Percentiles rank a stretch among this genome's conserved stretches.
Conservation (phyloP, 75 land plant genomes). For the Cryptomeria japonica region DNA sequence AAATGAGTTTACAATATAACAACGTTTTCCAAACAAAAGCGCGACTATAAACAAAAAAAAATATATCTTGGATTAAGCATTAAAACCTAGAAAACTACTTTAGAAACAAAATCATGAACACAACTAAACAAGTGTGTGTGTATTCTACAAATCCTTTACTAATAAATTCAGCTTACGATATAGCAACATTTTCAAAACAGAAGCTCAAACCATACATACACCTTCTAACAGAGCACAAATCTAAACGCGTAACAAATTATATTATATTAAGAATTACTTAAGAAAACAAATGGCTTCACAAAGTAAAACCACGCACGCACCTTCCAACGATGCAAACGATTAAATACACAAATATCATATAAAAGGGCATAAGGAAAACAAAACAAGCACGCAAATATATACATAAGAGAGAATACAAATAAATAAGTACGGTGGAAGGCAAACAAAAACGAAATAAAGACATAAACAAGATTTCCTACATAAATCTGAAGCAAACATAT, state of each 20-base stretch:
- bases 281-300: too few relatives aligned
- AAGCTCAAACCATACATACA: background rate
- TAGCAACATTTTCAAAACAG: too few relatives aligned
- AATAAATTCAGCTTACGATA: too few relatives aligned
- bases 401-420: background rate
- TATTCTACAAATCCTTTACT: too few relatives aligned
- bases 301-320: background rate
- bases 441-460: background rate
- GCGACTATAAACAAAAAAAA: too few relatives aligned
- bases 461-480: background rate
- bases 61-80: too few relatives aligned
- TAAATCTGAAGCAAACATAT: background rate
- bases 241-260: too few relatives aligned
- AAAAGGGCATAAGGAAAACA: background rate
- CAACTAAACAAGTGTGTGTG: too few relatives aligned
- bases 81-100: too few relatives aligned
- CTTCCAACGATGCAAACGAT: background rate
- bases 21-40: background rate
- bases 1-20: too few relatives aligned
- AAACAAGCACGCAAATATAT: background rate
- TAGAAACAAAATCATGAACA: too few relatives aligned
- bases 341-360: background rate
- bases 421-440: background rate
- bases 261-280: too few relatives aligned
- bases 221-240: background rate